These are phyloP conservation scores for Stephanodiscus minutulus DNA, from an alignment of 108 stramenopile species.

Conservation along the genomic window DNA sequence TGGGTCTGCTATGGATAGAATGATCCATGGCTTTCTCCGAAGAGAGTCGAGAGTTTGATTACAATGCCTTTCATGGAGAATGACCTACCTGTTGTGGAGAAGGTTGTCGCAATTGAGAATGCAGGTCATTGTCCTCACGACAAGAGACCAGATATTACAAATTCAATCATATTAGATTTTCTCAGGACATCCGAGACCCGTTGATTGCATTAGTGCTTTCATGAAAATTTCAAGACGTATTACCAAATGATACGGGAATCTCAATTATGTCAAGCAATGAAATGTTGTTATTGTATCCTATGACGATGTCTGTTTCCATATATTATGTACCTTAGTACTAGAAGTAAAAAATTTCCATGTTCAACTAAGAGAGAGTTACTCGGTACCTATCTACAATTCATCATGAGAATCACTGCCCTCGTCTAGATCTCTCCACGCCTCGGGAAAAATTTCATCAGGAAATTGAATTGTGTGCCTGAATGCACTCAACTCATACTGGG, in stretches of 20 bases:
- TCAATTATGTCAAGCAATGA: too few species aligned
- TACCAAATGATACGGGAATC: conserved; percentile 48
- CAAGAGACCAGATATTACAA: conserved; percentile 24
- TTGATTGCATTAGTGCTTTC: too few species aligned
- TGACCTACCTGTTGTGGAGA: conserved; percentile 28
- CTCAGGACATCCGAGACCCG: not conserved
- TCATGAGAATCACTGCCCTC: conserved; percentile 16
- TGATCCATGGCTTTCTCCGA: conserved; percentile 67
- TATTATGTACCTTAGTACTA: too few species aligned
- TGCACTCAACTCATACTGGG: conserved; percentile 56
- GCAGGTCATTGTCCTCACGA: conserved; percentile 68
- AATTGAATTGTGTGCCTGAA: conserved; percentile 79
- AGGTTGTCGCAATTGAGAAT: conserved; percentile 45
- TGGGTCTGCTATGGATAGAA: conserved; percentile 54
- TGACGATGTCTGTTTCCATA: too few species aligned
- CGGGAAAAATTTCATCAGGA: conserved; percentile 65
- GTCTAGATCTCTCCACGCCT: conserved; percentile 56
- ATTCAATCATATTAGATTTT: conserved; percentile 12
- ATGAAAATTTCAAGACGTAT: too few species aligned
- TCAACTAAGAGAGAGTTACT: too few species aligned
- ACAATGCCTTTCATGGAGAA: conserved; percentile 23
- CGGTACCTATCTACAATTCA: conserved; percentile 20
- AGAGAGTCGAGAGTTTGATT: conserved; percentile 36
- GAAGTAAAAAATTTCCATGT: too few species aligned
- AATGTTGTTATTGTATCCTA: too few species aligned